Conservation (phyloP, 805 yeast species). For the Saccharomyces cerevisiae region DNA sequence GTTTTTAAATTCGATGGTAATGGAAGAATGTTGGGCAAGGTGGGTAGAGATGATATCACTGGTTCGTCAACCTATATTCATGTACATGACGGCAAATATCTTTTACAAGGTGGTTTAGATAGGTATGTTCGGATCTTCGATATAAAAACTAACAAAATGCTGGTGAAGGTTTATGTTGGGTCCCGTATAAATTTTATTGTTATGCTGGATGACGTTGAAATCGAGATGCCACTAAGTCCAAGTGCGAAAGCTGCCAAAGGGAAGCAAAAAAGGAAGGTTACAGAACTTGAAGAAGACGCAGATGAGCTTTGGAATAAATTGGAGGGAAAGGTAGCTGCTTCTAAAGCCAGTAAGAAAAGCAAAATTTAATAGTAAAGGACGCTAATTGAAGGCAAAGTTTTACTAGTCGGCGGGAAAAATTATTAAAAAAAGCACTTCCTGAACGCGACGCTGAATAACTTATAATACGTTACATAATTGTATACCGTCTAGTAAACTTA, state of each 20-base stretch:
- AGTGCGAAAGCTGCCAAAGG: constrained; percentile 14
- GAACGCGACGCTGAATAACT: neutral
- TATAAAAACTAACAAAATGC: constrained; percentile 43
- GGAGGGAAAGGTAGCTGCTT: constrained; percentile 8
- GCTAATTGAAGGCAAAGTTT: neutral
- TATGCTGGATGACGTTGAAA: constrained; percentile 30
- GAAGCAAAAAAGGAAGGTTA: constrained; percentile 35
- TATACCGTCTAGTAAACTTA: neutral
- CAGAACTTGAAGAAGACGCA: constrained; percentile 30
- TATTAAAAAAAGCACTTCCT: neutral
- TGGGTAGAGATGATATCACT: constrained; percentile 70
- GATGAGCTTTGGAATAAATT: constrained; percentile 29
- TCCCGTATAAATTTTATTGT: constrained; percentile 42
- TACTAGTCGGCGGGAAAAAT: neutral
- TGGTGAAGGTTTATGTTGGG: constrained; percentile 68
- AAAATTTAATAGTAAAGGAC: neutral
- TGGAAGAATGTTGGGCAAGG: constrained; percentile 59
- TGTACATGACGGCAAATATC: constrained; percentile 33
- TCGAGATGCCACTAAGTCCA: constrained; percentile 28
- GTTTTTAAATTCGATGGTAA: constrained; percentile 48
- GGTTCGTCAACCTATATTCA: constrained; percentile 32
- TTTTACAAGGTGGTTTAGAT: constrained; percentile 81
- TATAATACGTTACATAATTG: neutral
- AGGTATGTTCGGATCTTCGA: constrained; percentile 77
- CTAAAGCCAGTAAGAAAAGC: neutral